These are phyloP conservation scores for Apiospora aurea DNA, from an alignment of 2,329 filamentous ascomycete genomes.

Conservation along the genomic window DNA sequence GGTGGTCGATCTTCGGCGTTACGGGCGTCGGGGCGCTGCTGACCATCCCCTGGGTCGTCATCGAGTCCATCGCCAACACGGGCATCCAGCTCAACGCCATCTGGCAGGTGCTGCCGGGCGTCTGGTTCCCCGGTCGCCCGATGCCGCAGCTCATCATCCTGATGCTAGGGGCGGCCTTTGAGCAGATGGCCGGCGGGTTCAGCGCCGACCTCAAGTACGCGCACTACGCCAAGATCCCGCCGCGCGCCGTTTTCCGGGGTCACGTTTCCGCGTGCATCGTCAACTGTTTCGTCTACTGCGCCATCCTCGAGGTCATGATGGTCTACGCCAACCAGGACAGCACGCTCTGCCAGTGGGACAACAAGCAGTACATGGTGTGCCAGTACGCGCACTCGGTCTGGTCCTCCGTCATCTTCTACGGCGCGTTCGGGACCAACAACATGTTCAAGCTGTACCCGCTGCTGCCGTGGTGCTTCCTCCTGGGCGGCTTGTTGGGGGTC, in stretches of 20 bases:
- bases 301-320: slow-evolving; percentile 49
- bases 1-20: slow-evolving; percentile 59
- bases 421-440: slow-evolving; percentile 40
- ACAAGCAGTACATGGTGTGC: slow-evolving; percentile 43
- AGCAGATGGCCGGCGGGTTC: slow-evolving; percentile 41
- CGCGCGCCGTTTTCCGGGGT: slow-evolving; percentile 42
- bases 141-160: slow-evolving; percentile 63
- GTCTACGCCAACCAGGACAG: slow-evolving; percentile 42
- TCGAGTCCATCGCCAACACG: slow-evolving; percentile 60
- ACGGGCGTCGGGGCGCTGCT: slow-evolving; percentile 57
- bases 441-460: slow-evolving; percentile 41
- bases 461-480: slow-evolving; percentile 44
- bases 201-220: slow-evolving; percentile 42
- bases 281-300: slow-evolving; percentile 58
- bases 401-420: slow-evolving; percentile 43
- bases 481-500: slow-evolving; percentile 42
- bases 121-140: slow-evolving; percentile 56
- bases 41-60: slow-evolving; percentile 59
- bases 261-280: slow-evolving; percentile 43
- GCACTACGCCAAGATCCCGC: slow-evolving; percentile 43
- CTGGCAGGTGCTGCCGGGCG: slow-evolving; percentile 61
- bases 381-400: slow-evolving; percentile 44
- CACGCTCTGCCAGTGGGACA: slow-evolving; percentile 42
- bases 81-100: slow-evolving; percentile 60
- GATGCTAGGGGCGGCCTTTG: slow-evolving; percentile 48